These are phyloP conservation scores for Elsinoe australis DNA, from an alignment of 2,329 filamentous ascomycete species.

Conservation along the genomic window DNA sequence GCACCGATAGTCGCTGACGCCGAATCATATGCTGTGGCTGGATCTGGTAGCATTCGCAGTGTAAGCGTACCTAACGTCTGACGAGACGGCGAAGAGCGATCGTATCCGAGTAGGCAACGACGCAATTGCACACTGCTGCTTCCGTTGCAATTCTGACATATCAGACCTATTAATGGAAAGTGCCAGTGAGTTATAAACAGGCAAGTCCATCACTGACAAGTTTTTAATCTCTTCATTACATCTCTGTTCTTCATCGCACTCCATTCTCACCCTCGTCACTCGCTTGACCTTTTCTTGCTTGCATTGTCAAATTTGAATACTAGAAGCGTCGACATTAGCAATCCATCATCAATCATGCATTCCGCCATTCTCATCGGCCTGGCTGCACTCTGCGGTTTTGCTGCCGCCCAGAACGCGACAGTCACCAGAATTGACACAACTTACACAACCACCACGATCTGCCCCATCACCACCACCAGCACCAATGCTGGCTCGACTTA, in stretches of 20 bases:
- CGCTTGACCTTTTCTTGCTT: neutral
- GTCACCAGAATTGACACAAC: constrained; percentile 23
- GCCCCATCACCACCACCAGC: constrained; percentile 28
- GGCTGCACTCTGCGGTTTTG: neutral
- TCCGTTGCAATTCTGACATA: neutral
- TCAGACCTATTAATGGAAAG: constrained; percentile 1
- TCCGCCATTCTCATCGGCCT: neutral
- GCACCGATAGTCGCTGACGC: no score
- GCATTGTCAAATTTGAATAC: neutral
- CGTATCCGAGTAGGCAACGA: neutral
- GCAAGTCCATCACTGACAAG: no score
- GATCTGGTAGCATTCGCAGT: neutral
- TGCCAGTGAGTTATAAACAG: neutral
- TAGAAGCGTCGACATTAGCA: neutral
- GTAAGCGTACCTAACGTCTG: neutral
- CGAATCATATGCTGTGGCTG: neutral
- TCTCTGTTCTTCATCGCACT: neutral
- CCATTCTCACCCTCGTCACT: constrained; percentile 9
- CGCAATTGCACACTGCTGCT: neutral
- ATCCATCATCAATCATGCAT: constrained; percentile 8
- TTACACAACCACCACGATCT: constrained; percentile 30
- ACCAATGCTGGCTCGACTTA: constrained; percentile 23
- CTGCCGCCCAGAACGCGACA: constrained; percentile 18
- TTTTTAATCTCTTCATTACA: no score
- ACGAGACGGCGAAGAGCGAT: neutral